Evolutionary conservation across 2,329 filamentous ascomycete species (phyloP), one percentile per base, ranked within the genome.

Genomic region (Hymenoscyphus infarciens): DNA sequence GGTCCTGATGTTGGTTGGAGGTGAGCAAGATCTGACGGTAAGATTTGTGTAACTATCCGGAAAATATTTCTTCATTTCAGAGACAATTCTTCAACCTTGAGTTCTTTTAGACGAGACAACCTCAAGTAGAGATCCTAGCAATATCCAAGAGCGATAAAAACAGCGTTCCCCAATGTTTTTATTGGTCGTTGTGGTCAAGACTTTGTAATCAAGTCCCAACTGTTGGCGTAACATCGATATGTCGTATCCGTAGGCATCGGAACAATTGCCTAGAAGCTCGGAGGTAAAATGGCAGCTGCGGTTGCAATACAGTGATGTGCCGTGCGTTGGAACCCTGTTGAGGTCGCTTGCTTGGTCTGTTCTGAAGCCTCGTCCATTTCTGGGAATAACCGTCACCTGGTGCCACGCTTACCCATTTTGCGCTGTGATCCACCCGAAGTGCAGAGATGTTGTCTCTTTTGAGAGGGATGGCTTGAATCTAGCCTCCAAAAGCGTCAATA

Each of bases 31-130:
- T 49, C 45, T 49, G 45, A 49, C 19, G 45, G 45, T 49, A 49
- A 49, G 45, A 49, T 49, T 49, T 49, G 45, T 49, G 45, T 49
- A 49, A 49, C 45, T 49, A 49, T 49, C 25, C n/a, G 19, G 45
- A 49, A 49, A 49, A 22, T 22, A 13, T 49, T 49, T 22, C n/a
- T 49, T 13, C 45, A 49, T 49, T 13, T 38, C 11, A 16, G 35
- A 38, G 35, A 38, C 35, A 38, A 38, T 38, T 22, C 22, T 19
- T 45, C 8, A 45, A 22, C 19, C 11, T 49, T 49, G 45, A 49
- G 45, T 49, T 49, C 45, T 49, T 25, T 49, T 13, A 49, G 45
- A 13, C 19, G 45, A 49, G 45, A 22, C 22, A 22, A 38, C 11
- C 11, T 2, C 2, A 25, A 25, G 19, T 19, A 25, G n/a, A 22